Evolutionary conservation across 768 basidiomycete species (phyloP), one percentile per base, ranked within the genome.

Genomic region (Leccinum barrowsii): DNA sequence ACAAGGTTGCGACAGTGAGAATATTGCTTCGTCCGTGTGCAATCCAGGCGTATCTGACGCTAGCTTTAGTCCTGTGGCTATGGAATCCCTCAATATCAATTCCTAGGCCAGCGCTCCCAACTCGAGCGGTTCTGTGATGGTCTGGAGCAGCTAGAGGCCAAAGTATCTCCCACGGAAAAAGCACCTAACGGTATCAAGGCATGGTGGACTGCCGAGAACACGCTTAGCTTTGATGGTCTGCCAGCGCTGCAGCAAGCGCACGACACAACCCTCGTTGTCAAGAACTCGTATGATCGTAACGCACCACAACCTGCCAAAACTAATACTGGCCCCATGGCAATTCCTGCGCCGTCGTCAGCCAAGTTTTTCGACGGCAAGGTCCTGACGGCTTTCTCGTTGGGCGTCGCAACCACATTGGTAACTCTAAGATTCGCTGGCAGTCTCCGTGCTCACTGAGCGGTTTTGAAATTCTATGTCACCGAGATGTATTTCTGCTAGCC

Each of bases 11-110:
- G 35, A 74, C 76, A 0, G 80, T 80, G 54, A 57, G 78, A 67
- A 42, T 17, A 8, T 24, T 11, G 22, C 54, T 19, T 17, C 6
- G 15, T n/a, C 26, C n/a, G 6, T 19, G 44, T 4, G 30, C n/a
- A 7, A 50, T 4, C 19, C 17, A 13, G 3, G 50, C 35, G 13
- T 42, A 8, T 32, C 24, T 57, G 7, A 65, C 11, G 4, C 12
- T 35, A 22, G 7, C n/a, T 34, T 34, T 22, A 88, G 87, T 86
- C 86, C 2, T 89, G 86, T 62, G 86, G 87, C 21, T 88, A 78
- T 62, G 79, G 80, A 0, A 80, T 87, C 24, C 87, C 88, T 2
- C 79, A 78, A 63, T 87, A 82, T 67, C 74, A 77, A 46, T 89
- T 82, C 72, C 70, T 80, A 42, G 73, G 75, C 4, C 82, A 86